These are phyloP conservation scores for Apophysomyces ossiformis DNA, from an alignment of 371 early-diverging fungal species.

Conservation along the genomic window DNA sequence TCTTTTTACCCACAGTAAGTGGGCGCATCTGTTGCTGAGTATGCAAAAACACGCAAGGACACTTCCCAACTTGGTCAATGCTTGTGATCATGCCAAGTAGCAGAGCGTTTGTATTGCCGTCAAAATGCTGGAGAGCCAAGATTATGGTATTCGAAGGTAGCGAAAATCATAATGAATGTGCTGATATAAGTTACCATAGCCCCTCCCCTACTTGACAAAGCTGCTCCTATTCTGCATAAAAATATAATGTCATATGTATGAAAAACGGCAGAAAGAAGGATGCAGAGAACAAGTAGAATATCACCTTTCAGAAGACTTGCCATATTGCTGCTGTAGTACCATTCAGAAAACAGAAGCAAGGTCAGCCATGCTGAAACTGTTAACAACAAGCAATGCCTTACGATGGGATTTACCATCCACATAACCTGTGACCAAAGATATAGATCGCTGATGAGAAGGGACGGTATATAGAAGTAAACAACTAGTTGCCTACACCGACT, in stretches of 20 bases:
- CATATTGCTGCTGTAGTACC: slow-evolving; percentile 25
- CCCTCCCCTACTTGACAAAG: slow-evolving; percentile 26
- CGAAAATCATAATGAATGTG: slow-evolving; percentile 3
- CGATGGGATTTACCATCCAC: slow-evolving; percentile 24
- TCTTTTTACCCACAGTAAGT: no score
- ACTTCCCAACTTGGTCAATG: slow-evolving; percentile 27
- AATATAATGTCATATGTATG: not conserved
- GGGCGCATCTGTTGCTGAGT: no score
- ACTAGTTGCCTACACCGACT: not conserved
- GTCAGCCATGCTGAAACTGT: slow-evolving; percentile 26
- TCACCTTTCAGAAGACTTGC: slow-evolving; percentile 17
- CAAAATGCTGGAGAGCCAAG: slow-evolving; percentile 29
- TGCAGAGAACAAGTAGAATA: not conserved
- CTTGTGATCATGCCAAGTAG: slow-evolving; percentile 27
- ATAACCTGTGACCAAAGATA: slow-evolving; percentile 24
- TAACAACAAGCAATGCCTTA: slow-evolving; percentile 21
- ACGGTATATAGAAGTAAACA: no score
- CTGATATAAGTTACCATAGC: not conserved
- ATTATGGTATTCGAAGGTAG: slow-evolving; percentile 24
- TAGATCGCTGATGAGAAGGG: not conserved
- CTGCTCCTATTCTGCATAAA: slow-evolving; percentile 2
- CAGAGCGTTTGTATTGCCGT: slow-evolving; percentile 31
- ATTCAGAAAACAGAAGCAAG: slow-evolving; percentile 24
- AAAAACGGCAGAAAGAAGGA: not conserved
- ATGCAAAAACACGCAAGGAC: no score